A percentile compares a stretch with the other conserved stretches of the same genome.
These are phyloP conservation scores for Neofusicoccum sp. DNA, from an alignment of 2,329 filamentous ascomycete genomes.

Conservation along the genomic window DNA sequence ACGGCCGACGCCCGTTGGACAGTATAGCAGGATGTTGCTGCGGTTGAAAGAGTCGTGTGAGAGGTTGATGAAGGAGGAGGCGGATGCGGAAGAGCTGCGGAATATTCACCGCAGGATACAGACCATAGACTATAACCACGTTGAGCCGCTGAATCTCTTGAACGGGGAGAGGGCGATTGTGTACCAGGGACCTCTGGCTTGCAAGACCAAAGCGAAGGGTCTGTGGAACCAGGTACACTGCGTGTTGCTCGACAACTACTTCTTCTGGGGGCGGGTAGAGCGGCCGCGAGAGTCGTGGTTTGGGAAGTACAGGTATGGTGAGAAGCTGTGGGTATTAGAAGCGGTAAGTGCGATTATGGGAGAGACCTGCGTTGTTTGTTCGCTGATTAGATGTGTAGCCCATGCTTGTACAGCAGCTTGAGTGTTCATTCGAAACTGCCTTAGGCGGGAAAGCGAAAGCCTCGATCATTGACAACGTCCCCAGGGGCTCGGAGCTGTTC, in stretches of 20 bases:
- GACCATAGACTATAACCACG: neutral
- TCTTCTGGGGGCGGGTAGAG: conserved; percentile 32
- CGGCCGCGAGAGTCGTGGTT: conserved; percentile 21
- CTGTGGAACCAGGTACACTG: conserved; percentile 31
- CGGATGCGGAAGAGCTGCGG: neutral
- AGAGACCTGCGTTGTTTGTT: neutral
- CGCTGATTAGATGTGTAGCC: conserved; percentile 22
- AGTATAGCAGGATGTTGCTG: neutral
- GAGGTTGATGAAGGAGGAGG: neutral
- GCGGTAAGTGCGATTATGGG: conserved; percentile 19
- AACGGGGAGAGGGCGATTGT: conserved; percentile 23
- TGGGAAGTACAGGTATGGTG: conserved; percentile 2
- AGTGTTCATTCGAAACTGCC: conserved; percentile 20
- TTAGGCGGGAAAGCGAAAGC: conserved; percentile 25
- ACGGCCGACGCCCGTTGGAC: neutral
- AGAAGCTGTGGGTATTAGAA: conserved; percentile 23
- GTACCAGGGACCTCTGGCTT: conserved; percentile 28
- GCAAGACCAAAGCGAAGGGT: conserved; percentile 31
- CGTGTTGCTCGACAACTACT: conserved; percentile 30
- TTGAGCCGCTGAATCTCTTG: conserved; percentile 22
- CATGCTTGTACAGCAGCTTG: conserved; percentile 23
- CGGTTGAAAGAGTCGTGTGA: neutral
- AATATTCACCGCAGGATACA: neutral
- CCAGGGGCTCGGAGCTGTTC: conserved; percentile 27
- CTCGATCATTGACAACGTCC: conserved; percentile 30